Percentiles rank a stretch among this genome's conserved stretches.
phyloP scores from a whole-genome alignment of 129 eudicot genomes.

The Flaveria ramosissima region DNA sequence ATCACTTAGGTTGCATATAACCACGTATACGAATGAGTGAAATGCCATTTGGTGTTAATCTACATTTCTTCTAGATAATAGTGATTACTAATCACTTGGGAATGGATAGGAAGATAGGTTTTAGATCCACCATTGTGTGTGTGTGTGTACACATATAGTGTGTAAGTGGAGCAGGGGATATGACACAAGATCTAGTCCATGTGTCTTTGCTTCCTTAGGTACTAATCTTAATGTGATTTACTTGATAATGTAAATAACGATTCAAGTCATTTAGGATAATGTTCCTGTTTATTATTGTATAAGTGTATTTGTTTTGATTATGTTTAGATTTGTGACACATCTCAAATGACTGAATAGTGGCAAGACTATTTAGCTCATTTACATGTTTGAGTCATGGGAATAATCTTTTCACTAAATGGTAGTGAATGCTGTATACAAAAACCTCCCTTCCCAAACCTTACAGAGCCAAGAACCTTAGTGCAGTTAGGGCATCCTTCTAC shows the following conservation, averaged over 20 bases:
- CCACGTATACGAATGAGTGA: background rate
- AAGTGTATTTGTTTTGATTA: background rate
- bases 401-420: background rate
- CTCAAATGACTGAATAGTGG: background rate
- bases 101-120: background rate
- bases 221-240: background rate
- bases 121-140: background rate
- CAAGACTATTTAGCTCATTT: background rate
- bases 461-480: background rate
- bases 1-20: background rate
- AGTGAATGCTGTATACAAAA: background rate
- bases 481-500: background rate
- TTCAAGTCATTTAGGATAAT: background rate
- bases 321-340: background rate
- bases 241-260: background rate
- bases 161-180: too few species aligned
- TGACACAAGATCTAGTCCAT: background rate
- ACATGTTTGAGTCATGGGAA: slow-evolving; percentile 5
- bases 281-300: background rate
- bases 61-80: background rate
- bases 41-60: background rate
- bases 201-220: background rate
- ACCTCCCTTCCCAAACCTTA: background rate
- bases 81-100: background rate
- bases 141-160: too few species aligned